These are phyloP conservation scores for Nephelium lappaceum DNA, from an alignment of 345 rosid genomes.

Conservation along the genomic window DNA sequence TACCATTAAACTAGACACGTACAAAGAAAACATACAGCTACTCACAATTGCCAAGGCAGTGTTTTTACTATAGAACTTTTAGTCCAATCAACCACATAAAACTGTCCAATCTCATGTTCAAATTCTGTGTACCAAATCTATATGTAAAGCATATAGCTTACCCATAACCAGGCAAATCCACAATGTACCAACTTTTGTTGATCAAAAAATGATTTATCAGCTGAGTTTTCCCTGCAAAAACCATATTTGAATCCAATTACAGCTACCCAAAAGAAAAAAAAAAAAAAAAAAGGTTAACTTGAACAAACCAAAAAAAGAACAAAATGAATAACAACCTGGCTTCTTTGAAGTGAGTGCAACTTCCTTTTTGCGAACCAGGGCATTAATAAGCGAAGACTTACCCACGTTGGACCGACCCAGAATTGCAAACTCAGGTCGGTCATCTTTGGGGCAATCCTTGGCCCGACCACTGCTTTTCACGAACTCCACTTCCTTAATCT, in stretches of 20 bases:
- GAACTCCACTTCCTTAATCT: constrained; percentile 85
- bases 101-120: too few relatives aligned
- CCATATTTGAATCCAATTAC: not conserved
- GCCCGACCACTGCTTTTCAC: constrained; percentile 87
- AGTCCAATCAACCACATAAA: not conserved
- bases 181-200: constrained; percentile 92
- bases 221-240: constrained; percentile 84
- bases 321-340: constrained; percentile 53
- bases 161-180: constrained; percentile 99
- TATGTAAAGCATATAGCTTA: constrained; percentile 32
- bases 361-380: constrained; percentile 80
- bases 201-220: constrained; percentile 91
- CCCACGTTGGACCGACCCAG: constrained; percentile 95
- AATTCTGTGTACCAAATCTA: too few relatives aligned
- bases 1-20: too few relatives aligned
- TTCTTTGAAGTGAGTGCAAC: constrained; percentile 97
- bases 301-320: not conserved
- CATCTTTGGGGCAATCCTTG: constrained; percentile 86
- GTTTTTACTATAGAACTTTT: not conserved
- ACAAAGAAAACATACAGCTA: too few relatives aligned
- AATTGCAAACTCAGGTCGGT: constrained; percentile 84
- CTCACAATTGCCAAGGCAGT: too few relatives aligned
- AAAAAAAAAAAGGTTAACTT: not conserved
- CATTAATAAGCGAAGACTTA: constrained; percentile 91
- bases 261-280: not conserved